Evolutionary conservation across 805 yeast species (phyloP).

Genomic region (Phaffomyces thermotolerans): DNA sequence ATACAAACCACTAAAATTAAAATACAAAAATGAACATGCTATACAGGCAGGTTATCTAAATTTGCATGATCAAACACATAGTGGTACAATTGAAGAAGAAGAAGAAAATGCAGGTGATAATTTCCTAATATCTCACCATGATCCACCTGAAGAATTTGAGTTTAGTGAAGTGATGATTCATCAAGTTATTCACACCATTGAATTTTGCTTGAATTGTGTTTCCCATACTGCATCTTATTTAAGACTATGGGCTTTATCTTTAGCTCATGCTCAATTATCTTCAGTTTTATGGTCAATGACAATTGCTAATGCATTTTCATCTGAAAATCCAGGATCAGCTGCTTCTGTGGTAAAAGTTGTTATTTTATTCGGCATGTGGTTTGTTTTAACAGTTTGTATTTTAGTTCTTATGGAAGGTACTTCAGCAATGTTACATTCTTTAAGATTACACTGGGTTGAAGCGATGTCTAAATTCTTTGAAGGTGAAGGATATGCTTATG

Average conservation of each 20-base stretch:
- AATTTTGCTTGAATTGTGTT: slow-evolving; percentile 94
- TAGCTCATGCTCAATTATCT: slow-evolving; percentile 96
- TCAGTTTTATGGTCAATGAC: slow-evolving; percentile 88
- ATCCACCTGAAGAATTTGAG: slow-evolving; percentile 36
- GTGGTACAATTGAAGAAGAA: slow-evolving; percentile 25
- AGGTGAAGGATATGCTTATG: slow-evolving; percentile 90
- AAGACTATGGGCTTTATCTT: slow-evolving; percentile 95
- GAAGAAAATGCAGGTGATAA: slow-evolving; percentile 46
- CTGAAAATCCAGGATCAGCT: slow-evolving; percentile 37
- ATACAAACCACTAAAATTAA: slow-evolving; percentile 71
- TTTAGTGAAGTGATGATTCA: slow-evolving; percentile 91
- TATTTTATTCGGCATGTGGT: slow-evolving; percentile 89
- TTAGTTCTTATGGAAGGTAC: slow-evolving; percentile 98
- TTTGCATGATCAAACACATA: slow-evolving; percentile 27
- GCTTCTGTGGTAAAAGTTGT: slow-evolving; percentile 71
- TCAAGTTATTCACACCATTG: slow-evolving; percentile 97
- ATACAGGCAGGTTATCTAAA: slow-evolving; percentile 45
- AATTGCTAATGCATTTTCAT: slow-evolving; percentile 65
- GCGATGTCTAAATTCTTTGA: slow-evolving; percentile 97
- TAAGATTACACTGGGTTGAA: slow-evolving; percentile 98
- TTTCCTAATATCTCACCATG: slow-evolving; percentile 33
- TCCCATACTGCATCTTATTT: slow-evolving; percentile 97
- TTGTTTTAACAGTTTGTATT: slow-evolving; percentile 80
- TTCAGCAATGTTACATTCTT: slow-evolving; percentile 97
- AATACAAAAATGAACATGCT: slow-evolving; percentile 47